Conservation (phyloP, 805 yeast species). For the Metschnikowia shivogae region DNA sequence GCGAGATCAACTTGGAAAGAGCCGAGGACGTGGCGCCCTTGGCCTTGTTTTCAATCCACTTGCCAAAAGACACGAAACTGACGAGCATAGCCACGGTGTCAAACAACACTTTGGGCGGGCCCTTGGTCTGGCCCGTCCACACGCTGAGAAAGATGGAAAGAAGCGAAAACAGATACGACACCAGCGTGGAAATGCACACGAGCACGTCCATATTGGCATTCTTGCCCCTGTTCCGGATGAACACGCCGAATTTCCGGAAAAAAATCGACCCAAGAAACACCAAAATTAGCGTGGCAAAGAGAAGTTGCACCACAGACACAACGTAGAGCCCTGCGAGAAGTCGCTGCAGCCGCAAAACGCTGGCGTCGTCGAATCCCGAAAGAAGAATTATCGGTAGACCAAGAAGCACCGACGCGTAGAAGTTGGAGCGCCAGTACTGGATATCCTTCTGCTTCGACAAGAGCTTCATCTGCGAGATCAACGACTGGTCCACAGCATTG, state of each 20-base stretch:
- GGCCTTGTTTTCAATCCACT: conserved; percentile 86
- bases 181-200: conserved; percentile 75
- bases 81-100: conserved; percentile 86
- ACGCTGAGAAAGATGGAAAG: conserved; percentile 53
- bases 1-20: conserved; percentile 69
- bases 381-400: conserved; percentile 62
- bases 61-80: conserved; percentile 81
- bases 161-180: conserved; percentile 73
- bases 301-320: conserved; percentile 58
- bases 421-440: conserved; percentile 59
- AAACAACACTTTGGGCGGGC: conserved; percentile 68
- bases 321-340: conserved; percentile 60
- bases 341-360: conserved; percentile 25
- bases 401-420: conserved; percentile 46
- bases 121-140: conserved; percentile 32
- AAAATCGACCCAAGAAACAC: conserved; percentile 65
- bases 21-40: conserved; percentile 93
- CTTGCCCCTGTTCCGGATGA: conserved; percentile 57
- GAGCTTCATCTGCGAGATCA: conserved; percentile 61
- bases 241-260: conserved; percentile 57
- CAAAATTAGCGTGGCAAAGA: conserved; percentile 57
- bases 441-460: conserved; percentile 71
- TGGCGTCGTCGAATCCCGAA: conserved; percentile 43
- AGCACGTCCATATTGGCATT: conserved; percentile 87
- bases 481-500: conserved; percentile 49